Conservation (phyloP, 805 yeast genomes). For the Kodamaea leandrae region DNA sequence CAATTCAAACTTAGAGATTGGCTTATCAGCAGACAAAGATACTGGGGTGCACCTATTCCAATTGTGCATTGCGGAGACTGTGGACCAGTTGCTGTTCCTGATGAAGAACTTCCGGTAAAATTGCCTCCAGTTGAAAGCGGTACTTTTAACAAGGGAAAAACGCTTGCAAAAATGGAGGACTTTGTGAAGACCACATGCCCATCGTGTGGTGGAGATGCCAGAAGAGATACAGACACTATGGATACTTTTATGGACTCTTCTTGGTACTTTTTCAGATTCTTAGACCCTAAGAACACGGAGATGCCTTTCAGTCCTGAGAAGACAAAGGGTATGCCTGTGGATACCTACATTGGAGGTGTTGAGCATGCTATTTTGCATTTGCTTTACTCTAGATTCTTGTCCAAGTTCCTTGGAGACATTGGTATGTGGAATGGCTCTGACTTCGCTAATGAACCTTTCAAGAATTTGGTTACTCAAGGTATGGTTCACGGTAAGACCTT, state of each 20-base stretch:
- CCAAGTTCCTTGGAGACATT: constrained; percentile 68
- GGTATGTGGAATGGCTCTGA: constrained; percentile 67
- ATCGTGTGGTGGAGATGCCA: constrained; percentile 66
- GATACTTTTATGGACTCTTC: constrained; percentile 98
- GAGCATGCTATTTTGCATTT: constrained; percentile 96
- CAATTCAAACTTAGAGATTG: constrained; percentile 82
- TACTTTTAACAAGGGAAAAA: constrained; percentile 57
- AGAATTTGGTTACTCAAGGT: constrained; percentile 83
- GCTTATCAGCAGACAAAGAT: constrained; percentile 91
- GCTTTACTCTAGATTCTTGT: constrained; percentile 78
- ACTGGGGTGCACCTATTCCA: constrained; percentile 99
- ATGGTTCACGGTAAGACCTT: constrained; percentile 96
- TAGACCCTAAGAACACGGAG: constrained; percentile 63
- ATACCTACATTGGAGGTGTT: constrained; percentile 89
- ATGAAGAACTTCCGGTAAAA: constrained; percentile 74
- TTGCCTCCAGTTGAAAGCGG: constrained; percentile 64
- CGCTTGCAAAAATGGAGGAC: constrained; percentile 57
- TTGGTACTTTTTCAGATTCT: constrained; percentile 88
- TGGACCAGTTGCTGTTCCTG: constrained; percentile 93
- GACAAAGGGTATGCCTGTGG: constrained; percentile 74
- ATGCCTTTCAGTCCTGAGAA: constrained; percentile 52
- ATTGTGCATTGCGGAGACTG: constrained; percentile 82
- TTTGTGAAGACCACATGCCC: constrained; percentile 82
- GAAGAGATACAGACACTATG: constrained; percentile 96
- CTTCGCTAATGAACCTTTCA: constrained; percentile 75